Base-by-base conservation (phyloP, 768 basidiomycete species). In the Tylopilus felleus region DNA sequence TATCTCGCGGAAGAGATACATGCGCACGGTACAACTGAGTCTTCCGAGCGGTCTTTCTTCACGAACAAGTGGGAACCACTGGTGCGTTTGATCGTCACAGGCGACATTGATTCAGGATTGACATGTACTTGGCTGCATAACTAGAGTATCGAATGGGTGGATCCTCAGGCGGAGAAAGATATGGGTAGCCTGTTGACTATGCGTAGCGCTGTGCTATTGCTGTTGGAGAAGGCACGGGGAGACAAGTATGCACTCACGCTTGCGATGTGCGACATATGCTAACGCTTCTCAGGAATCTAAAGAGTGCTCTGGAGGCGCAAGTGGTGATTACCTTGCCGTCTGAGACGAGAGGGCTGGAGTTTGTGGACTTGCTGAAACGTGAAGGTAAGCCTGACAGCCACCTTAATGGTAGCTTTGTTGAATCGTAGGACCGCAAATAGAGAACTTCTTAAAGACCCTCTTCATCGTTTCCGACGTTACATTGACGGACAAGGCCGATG, bases 1-100 rank as follows among this genome's bases (percentile, higher is more conserved):
- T 90, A 96, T 65, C 80, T 97, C 6, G 89, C 92, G 0, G 94
- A 97, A 70, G 96, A 98, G 69, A 82, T 95, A 51, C 79, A 90
- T 22, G 67, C 66, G 14, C 67, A 71, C 19, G 49, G 53, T 42
- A 53, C 31, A 29, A 57, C 50, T 0, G 49, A 52, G 13, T 49
- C 61, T 8, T 60, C 59, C 28, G 66, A 60, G 0, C 67, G 55
- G 0, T 94, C 91, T 0, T 78, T 90, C n/a, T 96, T 94, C 63
- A 74, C 75, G 56, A 76, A 73, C 4, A 73, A 71, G n/a, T 96
- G 93, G 93, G 64, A 60, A 41, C 78, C 82, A 22, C 63, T 90
- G 55, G 93, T 92, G 61, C 31, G 85, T 71, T 41, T 29, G 31
- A 17, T 39, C 35, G 8, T 28, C 39, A 4, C 21, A 16, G 13